These are phyloP conservation scores for Elongisporangium anandrum DNA, from an alignment of 352 stramenopile genomes.

Conservation along the genomic window DNA sequence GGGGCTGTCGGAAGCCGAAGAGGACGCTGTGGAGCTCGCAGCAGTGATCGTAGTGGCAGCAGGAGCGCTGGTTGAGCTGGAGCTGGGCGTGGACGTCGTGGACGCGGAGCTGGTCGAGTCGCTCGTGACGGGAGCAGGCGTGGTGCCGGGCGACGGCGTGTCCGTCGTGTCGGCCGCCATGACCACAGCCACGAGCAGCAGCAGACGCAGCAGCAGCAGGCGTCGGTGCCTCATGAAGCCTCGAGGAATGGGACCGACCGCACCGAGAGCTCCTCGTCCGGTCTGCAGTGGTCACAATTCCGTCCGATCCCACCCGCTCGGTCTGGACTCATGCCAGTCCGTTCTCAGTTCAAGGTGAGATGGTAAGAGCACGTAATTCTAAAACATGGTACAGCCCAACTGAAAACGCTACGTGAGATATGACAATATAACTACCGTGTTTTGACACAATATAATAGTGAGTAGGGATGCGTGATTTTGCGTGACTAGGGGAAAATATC, in stretches of 20 bases:
- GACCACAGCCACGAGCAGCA: neutral
- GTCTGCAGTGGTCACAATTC: no score
- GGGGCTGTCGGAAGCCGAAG: neutral
- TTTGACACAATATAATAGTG: neutral
- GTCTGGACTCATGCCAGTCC: no score
- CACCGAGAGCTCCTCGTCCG: no score
- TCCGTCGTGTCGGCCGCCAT: neutral
- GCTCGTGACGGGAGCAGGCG: neutral
- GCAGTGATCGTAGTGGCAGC: neutral
- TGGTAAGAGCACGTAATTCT: neutral
- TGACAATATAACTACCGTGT: neutral
- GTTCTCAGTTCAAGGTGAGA: neutral
- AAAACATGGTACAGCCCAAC: neutral
- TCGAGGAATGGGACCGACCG: neutral
- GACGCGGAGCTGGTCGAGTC: neutral
- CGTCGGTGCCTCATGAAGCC: neutral
- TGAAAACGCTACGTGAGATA: no score
- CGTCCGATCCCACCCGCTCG: no score
- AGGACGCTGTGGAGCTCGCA: neutral
- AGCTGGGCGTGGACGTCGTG: neutral
- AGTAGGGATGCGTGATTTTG: no score
- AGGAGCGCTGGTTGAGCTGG: neutral
- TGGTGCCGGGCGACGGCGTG: neutral
- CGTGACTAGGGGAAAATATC: neutral
- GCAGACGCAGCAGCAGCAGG: neutral